Evolutionary conservation across 108 stramenopile genomes (phyloP).

Genomic region (Fistulifera pelliculosa): DNA sequence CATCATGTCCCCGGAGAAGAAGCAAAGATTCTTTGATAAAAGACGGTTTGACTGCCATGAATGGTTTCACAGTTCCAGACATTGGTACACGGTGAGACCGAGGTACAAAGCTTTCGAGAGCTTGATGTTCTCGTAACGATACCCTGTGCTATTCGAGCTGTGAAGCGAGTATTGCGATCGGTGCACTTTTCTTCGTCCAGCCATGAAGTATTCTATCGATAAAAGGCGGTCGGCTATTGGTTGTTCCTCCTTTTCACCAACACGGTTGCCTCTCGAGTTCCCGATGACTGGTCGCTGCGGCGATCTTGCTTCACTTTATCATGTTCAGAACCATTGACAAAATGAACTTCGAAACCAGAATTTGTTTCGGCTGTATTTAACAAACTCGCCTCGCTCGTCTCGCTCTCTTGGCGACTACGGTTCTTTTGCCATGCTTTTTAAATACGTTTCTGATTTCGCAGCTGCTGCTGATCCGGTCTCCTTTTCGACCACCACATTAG

Average conservation of each 20-base stretch:
- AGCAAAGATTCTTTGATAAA: slow-evolving; percentile 1
- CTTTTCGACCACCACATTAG: no score
- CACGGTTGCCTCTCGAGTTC: not conserved
- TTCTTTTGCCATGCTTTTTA: no score
- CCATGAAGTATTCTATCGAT: not conserved
- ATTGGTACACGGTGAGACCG: slow-evolving; percentile 6
- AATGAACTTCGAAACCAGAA: not conserved
- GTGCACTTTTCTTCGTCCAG: slow-evolving; percentile 5
- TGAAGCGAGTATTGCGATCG: slow-evolving; percentile 2
- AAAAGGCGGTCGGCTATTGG: not conserved
- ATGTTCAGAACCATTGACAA: not conserved
- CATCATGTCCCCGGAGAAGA: slow-evolving; percentile 5
- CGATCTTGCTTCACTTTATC: not conserved
- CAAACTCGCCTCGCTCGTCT: not conserved
- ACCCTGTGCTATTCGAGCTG: not conserved
- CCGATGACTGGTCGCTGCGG: not conserved
- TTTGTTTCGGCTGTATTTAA: not conserved
- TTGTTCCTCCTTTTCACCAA: not conserved
- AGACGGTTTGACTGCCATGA: not conserved
- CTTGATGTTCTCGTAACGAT: not conserved
- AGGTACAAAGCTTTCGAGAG: not conserved
- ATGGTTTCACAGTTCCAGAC: not conserved
- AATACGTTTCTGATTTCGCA: no score
- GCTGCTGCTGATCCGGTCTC: no score
- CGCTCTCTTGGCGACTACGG: not conserved